Base-by-base conservation (phyloP, 176 grass and related monocot species). In the Eragrostis nindensis region DNA sequence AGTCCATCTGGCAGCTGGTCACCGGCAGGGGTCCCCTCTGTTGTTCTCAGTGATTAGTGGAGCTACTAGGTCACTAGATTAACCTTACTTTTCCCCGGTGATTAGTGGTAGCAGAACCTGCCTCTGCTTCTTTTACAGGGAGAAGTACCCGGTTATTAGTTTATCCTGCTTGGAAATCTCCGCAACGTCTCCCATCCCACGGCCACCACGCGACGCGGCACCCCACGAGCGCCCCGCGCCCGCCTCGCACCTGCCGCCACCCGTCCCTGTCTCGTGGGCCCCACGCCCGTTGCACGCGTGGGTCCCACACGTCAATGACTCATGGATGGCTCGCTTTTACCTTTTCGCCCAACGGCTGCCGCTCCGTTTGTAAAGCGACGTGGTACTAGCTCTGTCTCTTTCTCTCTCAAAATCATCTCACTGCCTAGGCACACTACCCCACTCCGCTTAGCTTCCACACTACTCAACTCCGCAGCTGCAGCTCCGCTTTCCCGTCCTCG, bases 321-420 rank as follows among this genome's bases (percentile, higher is more conserved):
- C 0, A 3, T 1, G 0, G 1, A 60, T 9, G 41, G 30, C 22
- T 83, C 2, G 0, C 59, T 32, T 69, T 47, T 11, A 29, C 62
- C 43, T 76, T 69, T 13, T 49, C 4, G 56, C 73, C 73, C 79
- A 50, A 77, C 75, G 60, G 41, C 69, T 27, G 69, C 86, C 0
- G 41, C 61, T 39, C n/a, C n/a, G n/a, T n/a, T 85, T 59, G 42
- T 63, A 88, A 86, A 90, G 83, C 73, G 87, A 92, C 84, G 69
- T 24, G 57, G 80, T 74, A 86, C 89, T 78, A 32, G 39, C n/a
- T 19, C 72, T 10, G 6, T 27, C 68, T 48, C 21, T 43, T 47
- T 71, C 70, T 81, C 80, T 73, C 83, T 50, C 64, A n/a, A n/a
- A n/a, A n/a, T n/a, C n/a, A 22, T 24, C 66, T 65, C 87, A 68